Base-by-base conservation (phyloP, 805 yeast genomes). In the Metschnikowia sp. region DNA sequence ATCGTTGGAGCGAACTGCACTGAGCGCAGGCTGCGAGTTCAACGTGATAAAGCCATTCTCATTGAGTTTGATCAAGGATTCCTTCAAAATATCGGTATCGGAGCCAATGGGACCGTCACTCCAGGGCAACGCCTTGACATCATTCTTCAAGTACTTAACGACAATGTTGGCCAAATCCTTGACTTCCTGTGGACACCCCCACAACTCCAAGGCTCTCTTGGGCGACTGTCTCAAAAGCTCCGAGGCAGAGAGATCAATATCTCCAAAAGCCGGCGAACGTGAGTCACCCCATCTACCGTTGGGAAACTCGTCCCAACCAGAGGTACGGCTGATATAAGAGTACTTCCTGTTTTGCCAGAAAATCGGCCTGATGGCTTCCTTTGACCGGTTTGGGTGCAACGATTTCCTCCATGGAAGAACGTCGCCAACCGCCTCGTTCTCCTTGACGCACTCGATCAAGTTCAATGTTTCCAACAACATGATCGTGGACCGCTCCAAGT, bases 231-330 rank as follows among this genome's bases (percentile, higher is more conserved):
- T 81, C 57, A 91, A 79, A 60, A 90, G 73, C 26, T 85, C 83
- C 32, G 89, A 80, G 18, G 92, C 94, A 56, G 83, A 84, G 44
- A 86, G 76, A 63, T 88, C 96, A 48, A 90, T 76, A 54, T 88
- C 95, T 59, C 96, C 96, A 69, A 86, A 91, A 2, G 98, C 98
- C 4, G 99, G 99, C 37, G 98, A 94, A 50, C 96, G 77, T 3
- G 97, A 88, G 65, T 94, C 97, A 60, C 99, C 99, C 91, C 97
- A 94, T 71, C 99, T 78, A 51, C 99, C 99, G 66, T 92, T 94
- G 43, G 99, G 99, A 62, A 92, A 94, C 66, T 94, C 99, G 69
- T 94, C 99, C 90, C 99, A 94, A 48, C 86, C 84, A 26, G 94
- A 82, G 8, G 97, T 92, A 66, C 98, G 79, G 40, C 89, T 79